Evolutionary conservation across 1,284 basidiomycete genomes (phyloP), one percentile per base, ranked within the genome.

Genomic region (Athelia psychrophila): DNA sequence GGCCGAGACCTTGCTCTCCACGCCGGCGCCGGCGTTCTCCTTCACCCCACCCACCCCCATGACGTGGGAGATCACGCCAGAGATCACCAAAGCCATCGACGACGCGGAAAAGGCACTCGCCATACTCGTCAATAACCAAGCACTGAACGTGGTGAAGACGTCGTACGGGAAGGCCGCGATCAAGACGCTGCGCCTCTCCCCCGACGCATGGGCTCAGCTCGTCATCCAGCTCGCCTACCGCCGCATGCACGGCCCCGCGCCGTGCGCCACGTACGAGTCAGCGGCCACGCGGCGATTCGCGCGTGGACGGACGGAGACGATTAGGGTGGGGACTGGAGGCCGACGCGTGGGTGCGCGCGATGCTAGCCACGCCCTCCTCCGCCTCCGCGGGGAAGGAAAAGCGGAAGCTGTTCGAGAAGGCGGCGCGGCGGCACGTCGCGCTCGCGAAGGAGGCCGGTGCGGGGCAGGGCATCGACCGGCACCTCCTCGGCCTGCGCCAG

Each of bases 161-260:
- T 67, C 74, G 3, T 96, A 95, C 62, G 94, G 94, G 20, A 95
- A 95, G 71, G 80, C 80, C 32, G 83, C 83, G n/a, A 90, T 96
- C 74, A 96, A 96, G 76, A 72, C 77, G 49, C 92, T 90, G 63
- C 86, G 88, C 46, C 83, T 90, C 22, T 89, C 88, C 19, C 93
- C 93, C 1, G 94, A 96, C 64, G 89, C 88, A n/a, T 96, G 93
- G 92, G 84, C 88, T 25, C 94, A 96, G 73, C 87, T 95, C 82
- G 72, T 90, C 58, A 78, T 95, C 53, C 93, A 96, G 68, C 74
- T 96, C 46, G 93, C 93, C 4, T 93, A 93, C 66, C 81, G 75
- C 55, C 80, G 91, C 8, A 75, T 93, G 49, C 69, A 86, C 33
- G 74, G 75, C 16, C 60, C 61, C 2, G 69, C 70, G 59, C 67